phyloP scores from a whole-genome alignment of 179 eudicot genomes.

The Nepenthes alata region DNA sequence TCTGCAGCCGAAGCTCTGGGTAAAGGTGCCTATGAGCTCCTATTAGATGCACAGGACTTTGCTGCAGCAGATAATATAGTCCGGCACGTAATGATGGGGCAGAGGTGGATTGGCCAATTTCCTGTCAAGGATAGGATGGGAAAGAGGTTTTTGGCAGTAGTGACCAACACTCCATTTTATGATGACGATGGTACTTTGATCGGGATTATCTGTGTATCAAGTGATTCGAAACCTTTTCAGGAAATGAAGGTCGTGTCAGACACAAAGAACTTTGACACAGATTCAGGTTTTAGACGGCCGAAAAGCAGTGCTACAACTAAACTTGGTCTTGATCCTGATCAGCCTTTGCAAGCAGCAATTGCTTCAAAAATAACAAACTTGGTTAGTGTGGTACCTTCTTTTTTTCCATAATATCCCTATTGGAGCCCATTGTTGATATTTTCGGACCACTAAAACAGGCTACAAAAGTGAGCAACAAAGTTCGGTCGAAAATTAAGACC shows the following conservation, averaged over 20 bases:
- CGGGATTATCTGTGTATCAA: conserved; percentile 64
- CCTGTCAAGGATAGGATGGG: conserved; percentile 64
- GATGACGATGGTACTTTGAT: conserved; percentile 69
- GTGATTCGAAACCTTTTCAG: conserved; percentile 46
- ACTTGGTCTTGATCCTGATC: conserved; percentile 74
- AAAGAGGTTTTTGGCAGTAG: conserved; percentile 30
- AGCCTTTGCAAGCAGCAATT: conserved; percentile 69
- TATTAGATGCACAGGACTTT: conserved; percentile 34
- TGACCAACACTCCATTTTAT: conserved; percentile 69
- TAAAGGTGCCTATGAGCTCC: conserved; percentile 33
- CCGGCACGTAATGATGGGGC: conserved; percentile 40
- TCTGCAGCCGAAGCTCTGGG: conserved; percentile 77
- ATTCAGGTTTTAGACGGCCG: conserved; percentile 28
- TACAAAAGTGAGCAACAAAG: conserved; percentile 76
- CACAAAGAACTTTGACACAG: conserved; percentile 21
- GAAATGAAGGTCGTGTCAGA: conserved; percentile 22
- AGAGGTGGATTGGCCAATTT: conserved; percentile 80
- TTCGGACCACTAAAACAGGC: conserved; percentile 41
- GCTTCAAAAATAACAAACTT: conserved; percentile 71
- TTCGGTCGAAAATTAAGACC: conserved; percentile 58
- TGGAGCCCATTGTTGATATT: conserved; percentile 9
- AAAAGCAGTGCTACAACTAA: conserved; percentile 41
- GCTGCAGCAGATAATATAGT: conserved; percentile 35
- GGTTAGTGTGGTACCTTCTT: conserved; percentile 29
- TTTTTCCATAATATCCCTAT: conserved; percentile 4